A percentile compares a stretch with the other conserved stretches of the same genome.
phyloP scores from a whole-genome alignment of 495 filamentous ascomycete genomes.

The Xylaria intraflava region DNA sequence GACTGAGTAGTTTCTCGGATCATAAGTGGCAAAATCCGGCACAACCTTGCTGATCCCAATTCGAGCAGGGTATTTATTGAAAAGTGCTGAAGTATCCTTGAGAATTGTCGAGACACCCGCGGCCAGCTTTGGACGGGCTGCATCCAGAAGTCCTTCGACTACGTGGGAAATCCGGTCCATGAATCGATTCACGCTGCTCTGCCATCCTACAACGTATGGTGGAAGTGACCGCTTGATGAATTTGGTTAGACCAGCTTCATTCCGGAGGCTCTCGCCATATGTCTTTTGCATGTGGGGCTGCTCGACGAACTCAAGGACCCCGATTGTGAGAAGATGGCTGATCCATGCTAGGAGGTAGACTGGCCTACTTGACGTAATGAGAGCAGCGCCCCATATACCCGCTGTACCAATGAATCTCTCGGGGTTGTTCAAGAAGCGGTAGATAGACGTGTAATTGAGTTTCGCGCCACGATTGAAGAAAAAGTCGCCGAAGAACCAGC shows the following conservation, averaged over 20 bases:
- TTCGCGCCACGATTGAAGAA: slow-evolving; percentile 84
- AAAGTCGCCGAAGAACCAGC: slow-evolving; percentile 99
- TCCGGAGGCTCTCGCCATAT: slow-evolving; percentile 76
- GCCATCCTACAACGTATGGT: slow-evolving; percentile 62
- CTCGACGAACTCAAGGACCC: slow-evolving; percentile 90
- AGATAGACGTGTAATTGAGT: slow-evolving; percentile 93
- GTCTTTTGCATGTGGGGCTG: slow-evolving; percentile 98
- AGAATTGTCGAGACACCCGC: slow-evolving; percentile 81
- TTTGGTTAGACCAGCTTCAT: slow-evolving; percentile 84
- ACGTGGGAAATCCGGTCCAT: slow-evolving; percentile 78
- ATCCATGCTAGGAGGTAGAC: slow-evolving; percentile 79
- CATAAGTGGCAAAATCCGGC: slow-evolving; percentile 74
- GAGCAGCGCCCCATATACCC: slow-evolving; percentile 90
- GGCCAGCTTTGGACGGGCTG: slow-evolving; percentile 79
- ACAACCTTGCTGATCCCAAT: slow-evolving; percentile 78
- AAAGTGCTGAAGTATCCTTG: slow-evolving; percentile 77
- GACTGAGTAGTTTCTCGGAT: slow-evolving; percentile 75
- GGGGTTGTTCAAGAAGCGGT: slow-evolving; percentile 95
- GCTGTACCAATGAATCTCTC: slow-evolving; percentile 90
- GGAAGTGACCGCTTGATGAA: slow-evolving; percentile 86
- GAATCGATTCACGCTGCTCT: slow-evolving; percentile 80
- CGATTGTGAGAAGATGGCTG: slow-evolving; percentile 76
- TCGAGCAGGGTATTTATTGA: slow-evolving; percentile 83
- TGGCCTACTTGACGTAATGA: slow-evolving; percentile 80
- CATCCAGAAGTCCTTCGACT: slow-evolving; percentile 83